Percentiles rank a stretch among this genome's conserved stretches.
phyloP scores from a whole-genome alignment of 2,329 filamentous ascomycete species.

The Phialophora expanda region DNA sequence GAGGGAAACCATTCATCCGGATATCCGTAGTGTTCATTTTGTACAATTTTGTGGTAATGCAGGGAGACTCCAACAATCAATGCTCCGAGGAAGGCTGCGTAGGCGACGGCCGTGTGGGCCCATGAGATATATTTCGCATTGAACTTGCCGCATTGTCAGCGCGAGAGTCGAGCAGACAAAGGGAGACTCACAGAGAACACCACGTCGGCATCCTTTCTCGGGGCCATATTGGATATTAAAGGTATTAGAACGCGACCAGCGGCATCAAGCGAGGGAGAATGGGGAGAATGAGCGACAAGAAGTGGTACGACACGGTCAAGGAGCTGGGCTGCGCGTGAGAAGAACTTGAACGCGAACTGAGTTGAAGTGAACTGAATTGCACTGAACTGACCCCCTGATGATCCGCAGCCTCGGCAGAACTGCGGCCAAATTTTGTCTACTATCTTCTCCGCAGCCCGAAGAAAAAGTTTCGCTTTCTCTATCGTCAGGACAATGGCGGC shows the following conservation, averaged over 20 bases:
- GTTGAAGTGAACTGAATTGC: not conserved
- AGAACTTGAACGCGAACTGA: not conserved
- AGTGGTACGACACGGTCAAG: constrained; percentile 10
- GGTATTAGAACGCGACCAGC: constrained; percentile 32
- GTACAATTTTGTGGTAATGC: constrained; percentile 95
- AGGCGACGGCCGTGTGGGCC: constrained; percentile 82
- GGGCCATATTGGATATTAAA: constrained; percentile 56
- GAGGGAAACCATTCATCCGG: constrained; percentile 97
- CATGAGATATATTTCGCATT: constrained; percentile 91
- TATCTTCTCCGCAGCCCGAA: not conserved
- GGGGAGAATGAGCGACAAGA: constrained; percentile 34
- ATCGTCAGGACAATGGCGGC: constrained; percentile 67
- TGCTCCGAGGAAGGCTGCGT: constrained; percentile 82
- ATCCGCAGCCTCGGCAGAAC: constrained; percentile 17
- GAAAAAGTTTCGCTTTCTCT: constrained; percentile 17
- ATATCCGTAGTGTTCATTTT: constrained; percentile 95
- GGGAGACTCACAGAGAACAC: constrained; percentile 59
- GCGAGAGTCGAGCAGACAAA: constrained; percentile 32
- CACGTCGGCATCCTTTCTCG: constrained; percentile 67
- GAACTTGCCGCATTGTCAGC: constrained; percentile 56
- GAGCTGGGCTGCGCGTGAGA: not conserved
- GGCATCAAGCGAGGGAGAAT: constrained; percentile 24
- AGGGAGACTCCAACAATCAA: constrained; percentile 78
- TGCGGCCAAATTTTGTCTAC: constrained; percentile 1
- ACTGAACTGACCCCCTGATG: constrained; percentile 15